A percentile compares a stretch with the other conserved stretches of the same genome.
phyloP scores from a whole-genome alignment of 345 rosid genomes.

The Raphanus raphanistrum region DNA sequence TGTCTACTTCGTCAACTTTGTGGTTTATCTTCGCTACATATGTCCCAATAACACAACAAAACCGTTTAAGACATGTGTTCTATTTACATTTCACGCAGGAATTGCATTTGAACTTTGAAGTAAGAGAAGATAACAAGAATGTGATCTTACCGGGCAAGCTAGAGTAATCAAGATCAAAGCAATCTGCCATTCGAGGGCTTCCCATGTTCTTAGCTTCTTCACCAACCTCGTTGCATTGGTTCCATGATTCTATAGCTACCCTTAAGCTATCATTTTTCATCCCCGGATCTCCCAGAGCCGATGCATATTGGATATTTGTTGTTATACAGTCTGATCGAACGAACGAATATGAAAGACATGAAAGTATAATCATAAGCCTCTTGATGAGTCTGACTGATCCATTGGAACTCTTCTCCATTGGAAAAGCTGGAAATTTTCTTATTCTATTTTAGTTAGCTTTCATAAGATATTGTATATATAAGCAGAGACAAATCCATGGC shows the following conservation, averaged over 20 bases:
- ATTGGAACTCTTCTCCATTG: slow-evolving; percentile 25
- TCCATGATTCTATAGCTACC: slow-evolving; percentile 67
- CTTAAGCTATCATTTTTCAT: slow-evolving; percentile 56
- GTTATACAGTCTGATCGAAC: slow-evolving; percentile 11
- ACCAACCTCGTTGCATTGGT: slow-evolving; percentile 74
- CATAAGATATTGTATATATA: slow-evolving; percentile 12
- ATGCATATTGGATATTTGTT: slow-evolving; percentile 3
- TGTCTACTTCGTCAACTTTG: slow-evolving; percentile 58
- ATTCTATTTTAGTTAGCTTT: not conserved
- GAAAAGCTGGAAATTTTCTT: not conserved
- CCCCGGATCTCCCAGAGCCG: slow-evolving; percentile 39
- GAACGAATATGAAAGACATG: slow-evolving; percentile 25
- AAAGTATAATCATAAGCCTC: slow-evolving; percentile 18
- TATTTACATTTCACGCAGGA: not conserved
- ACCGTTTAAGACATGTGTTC: not conserved
- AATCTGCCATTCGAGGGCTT: slow-evolving; percentile 78
- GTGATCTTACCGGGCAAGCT: slow-evolving; percentile 30
- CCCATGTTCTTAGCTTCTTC: slow-evolving; percentile 62
- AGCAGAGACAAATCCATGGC: not conserved
- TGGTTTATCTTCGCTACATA: slow-evolving; percentile 37
- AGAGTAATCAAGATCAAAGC: slow-evolving; percentile 53
- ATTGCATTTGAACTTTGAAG: not conserved
- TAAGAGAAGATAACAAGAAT: slow-evolving; percentile 9
- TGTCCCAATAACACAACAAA: slow-evolving; percentile 25
- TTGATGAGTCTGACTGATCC: slow-evolving; percentile 14